Conservation (phyloP, 2,329 filamentous ascomycete species). For the Penicillium sp. region DNA sequence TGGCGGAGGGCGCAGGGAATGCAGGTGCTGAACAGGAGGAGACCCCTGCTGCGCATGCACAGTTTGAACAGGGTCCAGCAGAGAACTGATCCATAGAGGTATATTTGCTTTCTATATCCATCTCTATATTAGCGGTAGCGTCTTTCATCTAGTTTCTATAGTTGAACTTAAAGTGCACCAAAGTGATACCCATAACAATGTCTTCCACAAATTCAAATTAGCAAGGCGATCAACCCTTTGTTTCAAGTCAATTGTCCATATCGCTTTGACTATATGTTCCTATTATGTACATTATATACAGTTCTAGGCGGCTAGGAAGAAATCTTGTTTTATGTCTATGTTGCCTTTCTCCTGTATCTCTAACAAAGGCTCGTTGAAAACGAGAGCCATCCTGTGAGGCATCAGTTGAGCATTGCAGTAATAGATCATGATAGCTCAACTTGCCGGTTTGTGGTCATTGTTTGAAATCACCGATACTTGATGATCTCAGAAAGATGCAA, state of each 20-base stretch:
- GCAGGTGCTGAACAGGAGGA: not conserved
- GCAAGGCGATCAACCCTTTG: not conserved
- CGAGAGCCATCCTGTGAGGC: not conserved
- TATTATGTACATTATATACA: not conserved
- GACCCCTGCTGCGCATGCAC: not conserved
- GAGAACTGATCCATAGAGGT: not conserved
- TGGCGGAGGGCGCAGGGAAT: not conserved
- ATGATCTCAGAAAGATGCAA: not conserved
- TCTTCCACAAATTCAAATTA: not conserved
- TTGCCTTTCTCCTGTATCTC: too few species aligned
- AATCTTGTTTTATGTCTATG: too few species aligned
- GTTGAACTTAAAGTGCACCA: not conserved
- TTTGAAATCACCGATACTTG: too few species aligned
- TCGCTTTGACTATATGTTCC: not conserved
- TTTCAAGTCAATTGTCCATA: not conserved
- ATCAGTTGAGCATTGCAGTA: not conserved
- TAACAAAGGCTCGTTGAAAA: not conserved
- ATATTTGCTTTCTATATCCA: not conserved
- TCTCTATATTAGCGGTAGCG: not conserved
- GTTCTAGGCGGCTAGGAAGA: not conserved
- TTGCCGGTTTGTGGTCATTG: not conserved
- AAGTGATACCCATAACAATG: not conserved
- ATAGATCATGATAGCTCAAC: not conserved
- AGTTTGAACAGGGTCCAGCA: not conserved
- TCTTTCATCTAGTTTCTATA: not conserved